Evolutionary conservation across 2,329 filamentous ascomycete species (phyloP).

Genomic region (Neospermospora avenae): DNA sequence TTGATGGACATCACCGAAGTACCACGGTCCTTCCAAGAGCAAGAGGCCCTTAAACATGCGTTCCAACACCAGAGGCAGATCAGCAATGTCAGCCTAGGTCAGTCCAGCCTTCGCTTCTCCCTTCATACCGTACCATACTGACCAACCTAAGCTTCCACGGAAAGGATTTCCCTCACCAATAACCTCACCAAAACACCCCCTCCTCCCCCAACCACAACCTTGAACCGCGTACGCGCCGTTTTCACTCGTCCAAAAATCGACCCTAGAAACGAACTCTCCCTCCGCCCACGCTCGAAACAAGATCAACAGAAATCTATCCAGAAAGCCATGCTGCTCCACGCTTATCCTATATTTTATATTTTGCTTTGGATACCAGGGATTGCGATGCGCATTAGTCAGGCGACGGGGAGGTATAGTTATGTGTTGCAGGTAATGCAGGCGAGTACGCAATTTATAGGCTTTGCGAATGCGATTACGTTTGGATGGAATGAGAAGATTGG

Average conservation of each 20-base stretch:
- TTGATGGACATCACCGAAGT: background rate
- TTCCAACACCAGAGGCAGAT: too few relatives aligned
- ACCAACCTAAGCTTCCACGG: too few relatives aligned
- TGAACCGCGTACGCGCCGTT: background rate
- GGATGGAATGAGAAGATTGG: slow-evolving; percentile 12
- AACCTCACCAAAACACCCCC: background rate
- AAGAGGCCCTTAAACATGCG: background rate
- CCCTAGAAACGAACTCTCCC: background rate
- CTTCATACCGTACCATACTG: too few relatives aligned
- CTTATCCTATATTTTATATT: slow-evolving; percentile 6
- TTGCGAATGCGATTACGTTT: slow-evolving; percentile 10
- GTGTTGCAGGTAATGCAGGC: slow-evolving; percentile 1
- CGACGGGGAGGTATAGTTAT: background rate
- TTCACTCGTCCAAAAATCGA: background rate
- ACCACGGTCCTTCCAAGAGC: background rate
- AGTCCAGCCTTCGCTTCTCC: too few relatives aligned
- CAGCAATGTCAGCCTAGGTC: background rate
- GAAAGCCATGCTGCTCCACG: slow-evolving; percentile 5
- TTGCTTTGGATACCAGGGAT: background rate
- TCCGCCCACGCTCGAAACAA: background rate
- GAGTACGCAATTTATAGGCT: slow-evolving; percentile 6
- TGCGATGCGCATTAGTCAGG: slow-evolving; percentile 2
- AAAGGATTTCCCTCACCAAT: background rate
- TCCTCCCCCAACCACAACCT: background rate
- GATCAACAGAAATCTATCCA: slow-evolving; percentile 7